Evolutionary conservation across 352 stramenopile species (phyloP), one percentile per base, ranked within the genome.

Genomic region (Phytophthora sp.): DNA sequence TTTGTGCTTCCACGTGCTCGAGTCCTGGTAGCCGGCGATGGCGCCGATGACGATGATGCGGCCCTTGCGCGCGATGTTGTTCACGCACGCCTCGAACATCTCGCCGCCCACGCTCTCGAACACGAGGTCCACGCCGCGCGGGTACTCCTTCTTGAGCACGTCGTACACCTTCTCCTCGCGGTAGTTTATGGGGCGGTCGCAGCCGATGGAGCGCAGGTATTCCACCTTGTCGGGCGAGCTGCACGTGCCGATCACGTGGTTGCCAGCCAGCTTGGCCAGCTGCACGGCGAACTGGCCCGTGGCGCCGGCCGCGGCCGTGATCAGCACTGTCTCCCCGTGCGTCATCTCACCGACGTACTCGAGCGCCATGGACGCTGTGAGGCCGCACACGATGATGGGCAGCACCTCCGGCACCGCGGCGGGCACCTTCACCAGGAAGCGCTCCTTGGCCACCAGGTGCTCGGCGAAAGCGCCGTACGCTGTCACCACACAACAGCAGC

Each of bases 181-280:
- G 75, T 97, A 97, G 64, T 96, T 90, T 42, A 97, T 89, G 58
- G 95, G 74, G 35, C 88, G 82, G 56, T 94, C 82, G 35, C 69
- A 83, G 45, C 84, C 88, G 12, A 91, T 66, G 24, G 60, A 73
- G 53, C 76, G 75, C 45, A 96, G 75, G 52, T 95, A 81, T n/a
- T 86, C 84, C 18, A 75, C 88, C 70, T 96, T 97, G 35, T 92
- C 90, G 10, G 87, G 72, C 49, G 82, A 94, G 70, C 86, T 95
- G 57, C 84, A 86, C 18, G 82, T 94, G 53, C 77, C 77, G 53
- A 96, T 91, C 17, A 92, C 83, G 51, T 89, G 73, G 71, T 90
- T 91, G 26, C 84, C 85, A 1, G 92, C 71, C 2, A 89, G 85
- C 44, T 93, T 94, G 35, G 88, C 89, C 42, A 97, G 65, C 62